These are phyloP conservation scores for Sistotremastrum suecicum DNA, from an alignment of 768 basidiomycete genomes.

Conservation along the genomic window DNA sequence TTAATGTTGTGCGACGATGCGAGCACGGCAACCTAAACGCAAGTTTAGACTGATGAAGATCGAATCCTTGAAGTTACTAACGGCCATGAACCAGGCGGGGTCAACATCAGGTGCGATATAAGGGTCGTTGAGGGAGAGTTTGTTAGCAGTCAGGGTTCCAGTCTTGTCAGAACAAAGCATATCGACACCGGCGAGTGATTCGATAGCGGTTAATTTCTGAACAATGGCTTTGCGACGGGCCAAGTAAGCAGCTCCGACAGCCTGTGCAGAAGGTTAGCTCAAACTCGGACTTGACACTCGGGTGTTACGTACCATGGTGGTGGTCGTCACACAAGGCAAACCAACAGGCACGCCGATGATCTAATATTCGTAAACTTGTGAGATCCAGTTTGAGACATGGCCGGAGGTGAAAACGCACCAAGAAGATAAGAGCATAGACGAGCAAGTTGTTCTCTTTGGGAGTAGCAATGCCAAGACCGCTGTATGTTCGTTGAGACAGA, in stretches of 20 bases:
- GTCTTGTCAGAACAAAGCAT: slow-evolving; percentile 31
- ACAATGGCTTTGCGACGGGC: slow-evolving; percentile 30
- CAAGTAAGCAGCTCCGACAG: slow-evolving; percentile 31
- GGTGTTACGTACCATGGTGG: slow-evolving; percentile 14
- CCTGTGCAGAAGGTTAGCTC: slow-evolving; percentile 9
- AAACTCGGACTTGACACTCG: background rate
- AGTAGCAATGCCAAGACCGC: slow-evolving; percentile 20
- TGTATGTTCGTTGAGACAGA: slow-evolving; percentile 4
- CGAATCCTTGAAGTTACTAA: background rate
- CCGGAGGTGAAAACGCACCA: slow-evolving; percentile 11
- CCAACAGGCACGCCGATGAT: slow-evolving; percentile 37
- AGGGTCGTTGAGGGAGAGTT: slow-evolving; percentile 29
- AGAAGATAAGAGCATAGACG: slow-evolving; percentile 27
- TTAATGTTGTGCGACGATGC: slow-evolving; percentile 34
- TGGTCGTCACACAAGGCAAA: slow-evolving; percentile 30
- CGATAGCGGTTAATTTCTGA: slow-evolving; percentile 35
- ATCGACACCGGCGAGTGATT: slow-evolving; percentile 35
- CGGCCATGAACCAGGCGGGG: slow-evolving; percentile 16
- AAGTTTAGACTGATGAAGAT: background rate
- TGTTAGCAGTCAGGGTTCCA: slow-evolving; percentile 35
- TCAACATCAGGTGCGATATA: slow-evolving; percentile 16
- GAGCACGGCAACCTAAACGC: slow-evolving; percentile 27
- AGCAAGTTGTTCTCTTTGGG: slow-evolving; percentile 32
- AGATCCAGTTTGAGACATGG: background rate
- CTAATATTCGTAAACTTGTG: slow-evolving; percentile 6